Evolutionary conservation across 2,329 filamentous ascomycete genomes (phyloP).

Genomic region (Lachnellula occidentalis): DNA sequence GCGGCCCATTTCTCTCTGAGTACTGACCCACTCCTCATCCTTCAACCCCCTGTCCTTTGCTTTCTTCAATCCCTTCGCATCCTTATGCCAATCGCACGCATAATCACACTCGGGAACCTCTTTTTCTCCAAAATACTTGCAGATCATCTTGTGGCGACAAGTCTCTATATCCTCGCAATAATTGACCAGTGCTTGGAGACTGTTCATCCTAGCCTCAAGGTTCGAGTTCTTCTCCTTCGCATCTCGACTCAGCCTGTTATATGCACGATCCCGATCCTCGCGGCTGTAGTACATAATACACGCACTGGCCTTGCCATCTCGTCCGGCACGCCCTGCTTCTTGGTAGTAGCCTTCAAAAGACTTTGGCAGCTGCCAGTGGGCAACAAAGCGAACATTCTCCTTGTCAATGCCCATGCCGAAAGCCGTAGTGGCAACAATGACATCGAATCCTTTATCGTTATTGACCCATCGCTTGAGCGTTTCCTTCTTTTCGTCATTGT

Average conservation of each 20-base stretch:
- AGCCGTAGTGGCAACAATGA: slow-evolving; percentile 91
- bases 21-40: slow-evolving; percentile 58
- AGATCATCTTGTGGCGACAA: slow-evolving; percentile 74
- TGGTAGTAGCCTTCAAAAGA: slow-evolving; percentile 96
- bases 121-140: slow-evolving; percentile 70
- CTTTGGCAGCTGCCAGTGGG: slow-evolving; percentile 91
- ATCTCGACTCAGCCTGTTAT: slow-evolving; percentile 46
- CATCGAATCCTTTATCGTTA: slow-evolving; percentile 72
- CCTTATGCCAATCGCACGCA: slow-evolving; percentile 76
- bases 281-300: slow-evolving; percentile 90
- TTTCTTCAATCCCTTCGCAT: slow-evolving; percentile 50
- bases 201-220: slow-evolving; percentile 51
- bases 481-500: slow-evolving; percentile 63
- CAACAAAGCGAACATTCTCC: slow-evolving; percentile 86
- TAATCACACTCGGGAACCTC: slow-evolving; percentile 57
- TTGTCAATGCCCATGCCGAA: slow-evolving; percentile 99
- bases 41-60: slow-evolving; percentile 52
- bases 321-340: slow-evolving; percentile 85
- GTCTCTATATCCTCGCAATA: slow-evolving; percentile 74
- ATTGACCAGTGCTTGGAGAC: slow-evolving; percentile 61
- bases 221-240: slow-evolving; percentile 37
- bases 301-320: slow-evolving; percentile 79
- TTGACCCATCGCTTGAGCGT: slow-evolving; percentile 67
- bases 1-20: slow-evolving; percentile 53
- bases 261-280: slow-evolving; percentile 75